phyloP scores from a whole-genome alignment of 495 filamentous ascomycete species.

The Penicillium canescens region DNA sequence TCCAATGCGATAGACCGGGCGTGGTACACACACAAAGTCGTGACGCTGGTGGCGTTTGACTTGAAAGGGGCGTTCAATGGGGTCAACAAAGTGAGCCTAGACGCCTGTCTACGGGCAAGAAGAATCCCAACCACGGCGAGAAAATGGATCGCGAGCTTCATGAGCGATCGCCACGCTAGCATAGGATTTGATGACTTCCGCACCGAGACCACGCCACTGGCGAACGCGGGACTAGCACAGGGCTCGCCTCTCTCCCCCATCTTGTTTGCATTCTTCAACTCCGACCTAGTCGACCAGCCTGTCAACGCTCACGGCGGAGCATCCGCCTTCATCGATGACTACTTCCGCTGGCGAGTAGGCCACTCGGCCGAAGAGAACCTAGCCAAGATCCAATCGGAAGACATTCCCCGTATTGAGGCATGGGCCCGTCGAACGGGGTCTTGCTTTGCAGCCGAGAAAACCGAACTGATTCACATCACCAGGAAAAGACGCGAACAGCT shows the following conservation, averaged over 20 bases:
- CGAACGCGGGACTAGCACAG: conserved; percentile 24
- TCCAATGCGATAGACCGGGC: conserved; percentile 19
- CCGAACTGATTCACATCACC: conserved; percentile 21
- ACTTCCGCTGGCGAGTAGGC: conserved; percentile 14
- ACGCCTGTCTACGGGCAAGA: conserved; percentile 14
- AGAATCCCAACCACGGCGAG: conserved; percentile 17
- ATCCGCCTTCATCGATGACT: neutral
- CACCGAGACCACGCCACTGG: conserved; percentile 7
- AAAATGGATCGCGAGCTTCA: conserved; percentile 27
- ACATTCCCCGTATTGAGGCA: too few species aligned
- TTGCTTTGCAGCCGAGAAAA: conserved; percentile 26
- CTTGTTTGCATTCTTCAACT: conserved; percentile 29
- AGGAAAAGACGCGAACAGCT: conserved; percentile 7
- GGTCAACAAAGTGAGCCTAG: conserved; percentile 25
- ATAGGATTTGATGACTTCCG: conserved; percentile 27
- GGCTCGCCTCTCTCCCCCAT: conserved; percentile 26
- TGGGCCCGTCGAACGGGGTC: conserved; percentile 19
- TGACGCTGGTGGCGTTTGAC: conserved; percentile 19
- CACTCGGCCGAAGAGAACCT: conserved; percentile 10
- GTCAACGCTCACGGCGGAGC: conserved; percentile 13
- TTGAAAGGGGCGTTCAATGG: conserved; percentile 22
- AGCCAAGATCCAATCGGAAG: too few species aligned
- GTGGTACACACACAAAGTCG: conserved; percentile 15
- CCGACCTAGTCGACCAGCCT: conserved; percentile 21
- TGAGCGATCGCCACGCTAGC: conserved; percentile 18